Evolutionary conservation across 164 flowering plant species (phyloP).

Genomic region (Taxillus chinensis): DNA sequence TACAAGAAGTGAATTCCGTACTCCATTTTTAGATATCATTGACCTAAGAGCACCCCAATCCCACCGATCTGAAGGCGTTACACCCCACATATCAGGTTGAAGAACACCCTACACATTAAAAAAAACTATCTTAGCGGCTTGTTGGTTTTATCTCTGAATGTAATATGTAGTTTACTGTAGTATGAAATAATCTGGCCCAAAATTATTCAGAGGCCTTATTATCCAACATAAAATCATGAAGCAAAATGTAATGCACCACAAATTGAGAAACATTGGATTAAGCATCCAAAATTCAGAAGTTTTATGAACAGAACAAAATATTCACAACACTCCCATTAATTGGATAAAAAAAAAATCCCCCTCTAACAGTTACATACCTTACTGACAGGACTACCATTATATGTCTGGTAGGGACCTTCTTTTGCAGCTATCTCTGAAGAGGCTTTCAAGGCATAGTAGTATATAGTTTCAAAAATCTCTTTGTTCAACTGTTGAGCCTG

Average conservation of each 20-base stretch:
- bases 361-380: slow-evolving; percentile 38
- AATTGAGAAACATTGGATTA: no score
- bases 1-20: slow-evolving; percentile 85
- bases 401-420: slow-evolving; percentile 87
- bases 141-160: not conserved
- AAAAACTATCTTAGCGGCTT: slow-evolving; percentile 4
- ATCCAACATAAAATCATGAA: no score
- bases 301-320: not conserved
- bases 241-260: no score
- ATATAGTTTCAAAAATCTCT: slow-evolving; percentile 93
- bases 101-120: slow-evolving; percentile 60
- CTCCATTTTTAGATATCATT: slow-evolving; percentile 57
- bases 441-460: slow-evolving; percentile 76
- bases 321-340: not conserved
- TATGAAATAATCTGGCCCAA: no score
- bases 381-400: slow-evolving; percentile 80
- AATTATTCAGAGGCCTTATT: no score
- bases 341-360: not conserved
- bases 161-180: no score
- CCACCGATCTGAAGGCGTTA: slow-evolving; percentile 76
- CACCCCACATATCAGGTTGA: slow-evolving; percentile 93
- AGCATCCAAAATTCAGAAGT: not conserved
- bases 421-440: slow-evolving; percentile 66
- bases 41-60: slow-evolving; percentile 72
- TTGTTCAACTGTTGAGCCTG: slow-evolving; percentile 91